phyloP scores from a whole-genome alignment of 2,329 filamentous ascomycete species.

The Alternaria sp. region DNA sequence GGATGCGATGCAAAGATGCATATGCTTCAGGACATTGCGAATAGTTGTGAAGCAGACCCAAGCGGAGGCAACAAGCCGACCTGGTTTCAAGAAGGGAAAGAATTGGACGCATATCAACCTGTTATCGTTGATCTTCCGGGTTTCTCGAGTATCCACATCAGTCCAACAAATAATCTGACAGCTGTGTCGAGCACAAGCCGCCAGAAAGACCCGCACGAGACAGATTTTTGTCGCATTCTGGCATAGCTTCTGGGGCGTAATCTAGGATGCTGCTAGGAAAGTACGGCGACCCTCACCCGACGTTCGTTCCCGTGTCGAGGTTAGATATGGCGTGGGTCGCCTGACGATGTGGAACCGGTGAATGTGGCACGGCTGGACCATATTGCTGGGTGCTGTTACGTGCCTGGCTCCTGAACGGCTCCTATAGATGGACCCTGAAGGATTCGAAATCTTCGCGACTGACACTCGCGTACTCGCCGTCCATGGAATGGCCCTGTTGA shows the following conservation, averaged over 20 bases:
- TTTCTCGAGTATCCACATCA: not conserved
- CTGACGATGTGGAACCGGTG: slow-evolving; percentile 2
- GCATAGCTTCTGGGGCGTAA: slow-evolving; percentile 1
- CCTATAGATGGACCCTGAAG: not conserved
- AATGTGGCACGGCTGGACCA: slow-evolving; percentile 8
- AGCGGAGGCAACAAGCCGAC: not conserved
- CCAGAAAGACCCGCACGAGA: slow-evolving; percentile 1
- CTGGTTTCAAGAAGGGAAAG: not conserved
- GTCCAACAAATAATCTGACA: slow-evolving; percentile 1
- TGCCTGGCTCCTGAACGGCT: not conserved
- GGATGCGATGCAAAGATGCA: not conserved
- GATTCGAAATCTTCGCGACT: not conserved
- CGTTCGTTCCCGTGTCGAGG: slow-evolving; percentile 3
- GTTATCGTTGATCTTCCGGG: slow-evolving; percentile 4
- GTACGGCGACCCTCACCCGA: slow-evolving; percentile 5
- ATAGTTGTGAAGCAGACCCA: not conserved
- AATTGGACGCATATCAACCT: slow-evolving; percentile 3
- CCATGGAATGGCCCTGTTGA: not conserved
- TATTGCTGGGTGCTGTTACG: not conserved
- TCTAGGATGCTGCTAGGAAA: slow-evolving; percentile 4
- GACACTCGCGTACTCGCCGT: not conserved
- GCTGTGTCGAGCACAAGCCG: not conserved
- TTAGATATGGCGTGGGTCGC: slow-evolving; percentile 3
- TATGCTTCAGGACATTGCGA: not conserved
- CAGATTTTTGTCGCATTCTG: slow-evolving; percentile 6